phyloP scores from a whole-genome alignment of 768 basidiomycete genomes.

The Leccinum boreale region DNA sequence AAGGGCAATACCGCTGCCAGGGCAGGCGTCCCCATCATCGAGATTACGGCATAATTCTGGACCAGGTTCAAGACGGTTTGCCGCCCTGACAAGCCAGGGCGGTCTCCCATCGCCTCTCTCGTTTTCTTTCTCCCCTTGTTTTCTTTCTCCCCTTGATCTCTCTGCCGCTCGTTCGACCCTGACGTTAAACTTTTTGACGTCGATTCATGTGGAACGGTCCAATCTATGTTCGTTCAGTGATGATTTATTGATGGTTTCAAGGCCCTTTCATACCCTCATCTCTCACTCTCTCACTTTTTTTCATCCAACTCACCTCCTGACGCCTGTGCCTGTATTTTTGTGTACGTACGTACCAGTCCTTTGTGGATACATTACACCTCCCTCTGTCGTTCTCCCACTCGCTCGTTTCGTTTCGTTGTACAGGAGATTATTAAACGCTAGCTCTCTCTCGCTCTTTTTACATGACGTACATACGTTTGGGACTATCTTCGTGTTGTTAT shows the following conservation, averaged over 20 bases:
- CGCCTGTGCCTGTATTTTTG: background rate
- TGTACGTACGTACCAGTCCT: background rate
- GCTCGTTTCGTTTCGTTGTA: too few relatives aligned
- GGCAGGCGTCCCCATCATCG: slow-evolving; percentile 25
- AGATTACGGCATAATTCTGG: slow-evolving; percentile 22
- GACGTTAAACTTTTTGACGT: background rate
- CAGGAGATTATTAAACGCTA: background rate
- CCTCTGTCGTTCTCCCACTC: background rate
- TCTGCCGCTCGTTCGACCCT: background rate
- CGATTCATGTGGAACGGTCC: background rate
- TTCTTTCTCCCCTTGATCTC: background rate
- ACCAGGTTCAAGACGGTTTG: background rate
- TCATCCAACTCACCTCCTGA: background rate
- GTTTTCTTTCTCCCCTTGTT: background rate
- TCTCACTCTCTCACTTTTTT: too few relatives aligned
- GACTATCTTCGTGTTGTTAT: too few relatives aligned
- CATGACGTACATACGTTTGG: too few relatives aligned
- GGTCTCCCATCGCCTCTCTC: background rate
- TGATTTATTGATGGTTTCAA: background rate
- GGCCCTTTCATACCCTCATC: background rate
- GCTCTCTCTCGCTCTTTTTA: background rate
- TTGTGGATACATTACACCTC: background rate
- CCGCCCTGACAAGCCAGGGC: background rate
- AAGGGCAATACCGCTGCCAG: slow-evolving; percentile 17
- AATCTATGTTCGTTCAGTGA: background rate